Conservation (phyloP, 1,284 basidiomycete genomes). For the Ceratobasidium sp. region DNA sequence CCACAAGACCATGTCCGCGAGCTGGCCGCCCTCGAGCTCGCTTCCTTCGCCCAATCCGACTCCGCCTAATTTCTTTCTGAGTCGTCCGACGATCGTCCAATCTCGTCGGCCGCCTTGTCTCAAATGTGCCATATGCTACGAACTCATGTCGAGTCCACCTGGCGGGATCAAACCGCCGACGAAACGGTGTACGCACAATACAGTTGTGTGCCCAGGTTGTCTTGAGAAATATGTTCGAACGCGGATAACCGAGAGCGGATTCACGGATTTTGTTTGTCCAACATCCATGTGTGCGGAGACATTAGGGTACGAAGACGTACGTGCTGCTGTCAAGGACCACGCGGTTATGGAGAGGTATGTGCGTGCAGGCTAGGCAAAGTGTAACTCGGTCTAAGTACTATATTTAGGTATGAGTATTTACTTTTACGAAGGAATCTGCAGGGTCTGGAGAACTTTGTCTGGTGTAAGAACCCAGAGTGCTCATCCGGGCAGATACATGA, state of each 20-base stretch:
- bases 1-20: background rate
- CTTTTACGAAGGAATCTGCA: conserved; percentile 10
- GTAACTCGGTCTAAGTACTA: background rate
- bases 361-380: background rate
- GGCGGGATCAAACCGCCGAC: background rate
- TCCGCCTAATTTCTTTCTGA: background rate
- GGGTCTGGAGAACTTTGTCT: conserved; percentile 13
- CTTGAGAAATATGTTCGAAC: background rate
- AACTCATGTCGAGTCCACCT: background rate
- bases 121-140: conserved; percentile 14
- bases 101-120: background rate
- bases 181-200: conserved; percentile 3
- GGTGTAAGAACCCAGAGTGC: conserved; percentile 26
- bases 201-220: conserved; percentile 17
- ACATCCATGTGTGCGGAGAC: background rate
- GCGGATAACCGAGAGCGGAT: background rate
- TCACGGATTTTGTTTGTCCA: conserved; percentile 17
- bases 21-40: background rate
- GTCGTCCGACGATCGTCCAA: background rate
- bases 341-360: background rate
- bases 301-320: conserved; percentile 3
- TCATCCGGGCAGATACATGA: conserved; percentile 24
- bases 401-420: conserved; percentile 6
- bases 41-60: background rate
- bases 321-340: conserved; percentile 16